These are phyloP conservation scores for Bertia moriformis DNA, from an alignment of 2,329 filamentous ascomycete species.

Conservation along the genomic window DNA sequence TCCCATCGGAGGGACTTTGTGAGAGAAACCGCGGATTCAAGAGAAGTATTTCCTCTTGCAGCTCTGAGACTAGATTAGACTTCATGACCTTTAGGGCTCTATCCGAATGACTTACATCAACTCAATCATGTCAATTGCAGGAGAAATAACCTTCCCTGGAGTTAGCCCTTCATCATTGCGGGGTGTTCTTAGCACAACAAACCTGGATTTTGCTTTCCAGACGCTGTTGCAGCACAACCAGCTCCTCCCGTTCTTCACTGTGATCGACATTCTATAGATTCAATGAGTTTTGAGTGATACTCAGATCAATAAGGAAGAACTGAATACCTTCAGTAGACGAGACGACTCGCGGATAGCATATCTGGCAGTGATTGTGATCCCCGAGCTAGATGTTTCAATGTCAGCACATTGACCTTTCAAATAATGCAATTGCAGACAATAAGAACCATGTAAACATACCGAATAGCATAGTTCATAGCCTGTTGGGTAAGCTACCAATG, in stretches of 20 bases:
- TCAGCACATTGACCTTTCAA: too few species aligned
- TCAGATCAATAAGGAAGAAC: too few species aligned
- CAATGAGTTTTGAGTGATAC: too few species aligned
- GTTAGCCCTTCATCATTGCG: constrained; percentile 1
- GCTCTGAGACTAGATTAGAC: constrained; percentile 22
- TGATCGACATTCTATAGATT: constrained; percentile 59
- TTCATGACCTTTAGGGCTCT: constrained; percentile 11
- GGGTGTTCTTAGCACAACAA: constrained; percentile 3
- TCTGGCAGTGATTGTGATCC: constrained; percentile 69
- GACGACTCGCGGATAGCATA: constrained; percentile 77
- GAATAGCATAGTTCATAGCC: constrained; percentile 83
- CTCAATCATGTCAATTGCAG: constrained; percentile 83
- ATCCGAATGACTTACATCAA: constrained; percentile 46
- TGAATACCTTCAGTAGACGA: constrained; percentile 50
- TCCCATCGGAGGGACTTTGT: constrained; percentile 73
- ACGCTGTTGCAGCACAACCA: constrained; percentile 56
- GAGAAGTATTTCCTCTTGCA: constrained; percentile 36
- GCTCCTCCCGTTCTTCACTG: constrained; percentile 49
- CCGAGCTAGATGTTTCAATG: too few species aligned
- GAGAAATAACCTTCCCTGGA: constrained; percentile 57
- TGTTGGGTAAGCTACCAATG: constrained; percentile 38
- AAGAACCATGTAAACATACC: constrained; percentile 21
- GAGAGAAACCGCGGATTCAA: constrained; percentile 73
- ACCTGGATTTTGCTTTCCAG: constrained; percentile 71
- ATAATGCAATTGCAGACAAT: background rate